Base-by-base conservation (phyloP, 345 rosid species). In the Lepidium aucheri region DNA sequence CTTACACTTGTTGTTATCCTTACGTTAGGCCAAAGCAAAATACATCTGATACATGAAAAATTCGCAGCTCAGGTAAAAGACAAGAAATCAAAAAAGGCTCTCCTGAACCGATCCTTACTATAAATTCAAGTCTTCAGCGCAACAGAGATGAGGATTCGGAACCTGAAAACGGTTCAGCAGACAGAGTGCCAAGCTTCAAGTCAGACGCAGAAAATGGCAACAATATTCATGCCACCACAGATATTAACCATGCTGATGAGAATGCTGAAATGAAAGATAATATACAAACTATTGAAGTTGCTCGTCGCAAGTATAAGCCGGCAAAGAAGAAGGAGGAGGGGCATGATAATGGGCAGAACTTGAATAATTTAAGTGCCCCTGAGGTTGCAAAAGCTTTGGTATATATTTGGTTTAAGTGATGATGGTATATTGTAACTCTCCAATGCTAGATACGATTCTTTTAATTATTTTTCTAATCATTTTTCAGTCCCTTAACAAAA, bases 31-130 rank as follows among this genome's bases (percentile, higher is more conserved):
- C n/a, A 7, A 13, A 43, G 39, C 9, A 36, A 45, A 40, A 7
- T 53, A 3, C 11, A 35, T 16, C 36, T 30, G 36, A 64, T 45
- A 28, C 40, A 18, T 56, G 32, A 22, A 1, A 6, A 11, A 8
- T n/a, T 30, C 58, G 50, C 76, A 77, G 93, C 72, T 80, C 85
- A 0, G 73, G n/a, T 32, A 84, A 73, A 82, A 75, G 80, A 38
- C 81, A 73, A 56, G 86, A 77, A 47, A 74, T 74, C 66, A 88
- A 84, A 79, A 85, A 86, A 78, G 73, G 72, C 3, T 77, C 84
- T 16, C 67, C 83, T 12, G 71, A 80, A 69, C 78, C 67, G 53
- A 77, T 72, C 46, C 43, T 66, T 0, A 74, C 81, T 7, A 53
- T 76, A 6, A 65, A 20, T 15, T 78, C 83, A 7, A 78, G 77